Conservation (phyloP, 2,329 filamentous ascomycete genomes). For the Lasiodiplodia citricola region DNA sequence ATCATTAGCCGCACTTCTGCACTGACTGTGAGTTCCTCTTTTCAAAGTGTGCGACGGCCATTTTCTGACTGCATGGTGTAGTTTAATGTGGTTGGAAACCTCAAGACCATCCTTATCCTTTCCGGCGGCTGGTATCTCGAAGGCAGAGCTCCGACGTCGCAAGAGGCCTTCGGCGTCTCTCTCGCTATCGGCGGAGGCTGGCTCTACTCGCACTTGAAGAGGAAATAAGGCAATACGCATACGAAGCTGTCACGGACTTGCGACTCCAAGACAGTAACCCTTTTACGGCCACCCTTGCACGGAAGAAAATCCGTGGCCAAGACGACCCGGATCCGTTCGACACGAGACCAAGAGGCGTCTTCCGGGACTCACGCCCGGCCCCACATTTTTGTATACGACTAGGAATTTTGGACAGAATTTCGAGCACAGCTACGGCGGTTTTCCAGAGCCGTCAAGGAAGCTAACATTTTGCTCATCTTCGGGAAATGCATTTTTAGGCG, state of each 20-base stretch:
- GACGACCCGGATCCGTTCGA: not conserved
- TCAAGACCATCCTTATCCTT: conserved; percentile 54
- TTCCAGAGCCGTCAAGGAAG: not conserved
- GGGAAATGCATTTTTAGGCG: conserved; percentile 18
- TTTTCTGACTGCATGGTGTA: conserved; percentile 20
- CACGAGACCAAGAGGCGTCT: not conserved
- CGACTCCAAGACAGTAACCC: not conserved
- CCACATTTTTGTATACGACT: not conserved
- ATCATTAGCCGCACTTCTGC: conserved; percentile 48
- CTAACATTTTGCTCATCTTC: not conserved
- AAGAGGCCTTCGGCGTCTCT: conserved; percentile 51
- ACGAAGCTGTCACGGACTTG: not conserved
- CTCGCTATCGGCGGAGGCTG: conserved; percentile 52
- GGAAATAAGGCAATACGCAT: conserved; percentile 11
- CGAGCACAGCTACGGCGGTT: not conserved
- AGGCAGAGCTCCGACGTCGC: conserved; percentile 46
- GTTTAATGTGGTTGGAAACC: conserved; percentile 49
- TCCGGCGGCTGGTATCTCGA: conserved; percentile 54
- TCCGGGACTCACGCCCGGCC: not conserved
- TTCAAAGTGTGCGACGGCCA: conserved; percentile 2
- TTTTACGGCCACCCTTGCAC: not conserved
- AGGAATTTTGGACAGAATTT: not conserved
- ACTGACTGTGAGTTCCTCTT: conserved; percentile 34
- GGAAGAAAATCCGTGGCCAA: not conserved
- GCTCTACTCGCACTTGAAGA: conserved; percentile 49